Evolutionary conservation across 192 early-diverging fungal genomes (phyloP), one percentile per base, ranked within the genome.

Genomic region (Backusella tarrabulga): DNA sequence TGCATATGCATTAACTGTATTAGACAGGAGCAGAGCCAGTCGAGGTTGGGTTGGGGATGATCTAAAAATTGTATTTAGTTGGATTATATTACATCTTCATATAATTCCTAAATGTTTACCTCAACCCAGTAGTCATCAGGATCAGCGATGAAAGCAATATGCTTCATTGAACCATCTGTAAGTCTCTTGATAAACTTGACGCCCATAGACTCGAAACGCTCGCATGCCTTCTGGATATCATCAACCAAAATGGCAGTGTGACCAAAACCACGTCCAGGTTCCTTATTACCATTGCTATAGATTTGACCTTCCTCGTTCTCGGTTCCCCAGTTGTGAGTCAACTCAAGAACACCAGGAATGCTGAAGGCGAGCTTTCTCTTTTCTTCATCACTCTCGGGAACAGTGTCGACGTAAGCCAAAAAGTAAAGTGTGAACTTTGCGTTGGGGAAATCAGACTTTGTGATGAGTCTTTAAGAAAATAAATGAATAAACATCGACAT

Each of bases 51-150:
- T 75, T 75, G 17, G 54, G 0, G 17, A 75, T 75, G 46, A 75
- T 66, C 74, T 75, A 67, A 12, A 26, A 5, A 6, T 36, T 34
- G n/a, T 6, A 35, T 36, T 32, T 38, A 56, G 1, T 21, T 56
- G 1, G 54, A 23, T 6, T 2, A 21, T 11, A 56, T 11, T 21
- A 2, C 15, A 23, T 44, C 9, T 56, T 19, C 60, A 32, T 73
- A 41, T 9, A 36, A n/a, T 32, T 14, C 19, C 42, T 17, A 14
- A 40, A 44, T 46, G 12, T 35, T 77, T 77, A 77, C 76, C 56
- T 95, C 95, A 68, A 95, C 81, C 88, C 93, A 93, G 81, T 95
- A 96, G 79, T 92, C 92, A 83, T 96, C 95, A 41, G 95, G 95
- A 71, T 96, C 95, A 38, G 86, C 76, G 52, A 94, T 89, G 77